A percentile compares a stretch with the other conserved stretches of the same genome.
These are phyloP conservation scores for Verticillium tricorpus DNA, from an alignment of 2,329 filamentous ascomycete genomes.

Conservation along the genomic window DNA sequence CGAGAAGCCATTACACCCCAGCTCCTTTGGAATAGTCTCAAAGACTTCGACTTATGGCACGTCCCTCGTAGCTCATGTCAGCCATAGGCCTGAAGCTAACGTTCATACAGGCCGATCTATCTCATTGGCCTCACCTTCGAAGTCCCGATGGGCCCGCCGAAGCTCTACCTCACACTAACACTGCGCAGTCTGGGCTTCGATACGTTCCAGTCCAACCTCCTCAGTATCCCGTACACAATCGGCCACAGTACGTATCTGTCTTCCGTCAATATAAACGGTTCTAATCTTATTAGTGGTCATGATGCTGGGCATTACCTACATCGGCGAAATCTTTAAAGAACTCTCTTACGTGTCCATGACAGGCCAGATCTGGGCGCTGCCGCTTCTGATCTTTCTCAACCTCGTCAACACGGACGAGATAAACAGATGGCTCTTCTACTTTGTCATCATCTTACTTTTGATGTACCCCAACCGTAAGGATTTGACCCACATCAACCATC, in stretches of 20 bases:
- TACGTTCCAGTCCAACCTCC: slow-evolving; percentile 58
- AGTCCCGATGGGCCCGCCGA: slow-evolving; percentile 44
- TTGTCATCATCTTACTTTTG: slow-evolving; percentile 27
- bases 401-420: slow-evolving; percentile 23
- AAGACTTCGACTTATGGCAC: slow-evolving; percentile 41
- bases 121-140: slow-evolving; percentile 48
- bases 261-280: slow-evolving; percentile 17
- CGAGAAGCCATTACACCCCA: slow-evolving; percentile 47
- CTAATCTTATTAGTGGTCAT: slow-evolving; percentile 25
- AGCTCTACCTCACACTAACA: slow-evolving; percentile 55
- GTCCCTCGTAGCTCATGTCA: too few species aligned
- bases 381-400: slow-evolving; percentile 48
- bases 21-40: slow-evolving; percentile 45
- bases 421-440: slow-evolving; percentile 28
- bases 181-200: slow-evolving; percentile 53
- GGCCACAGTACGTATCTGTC: slow-evolving; percentile 18
- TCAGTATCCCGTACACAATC: slow-evolving; percentile 52
- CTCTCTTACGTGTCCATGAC: slow-evolving; percentile 41
- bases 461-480: slow-evolving; percentile 26
- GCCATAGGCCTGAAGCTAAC: not conserved
- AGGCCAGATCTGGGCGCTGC: slow-evolving; percentile 55
- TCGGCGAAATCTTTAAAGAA: slow-evolving; percentile 41
- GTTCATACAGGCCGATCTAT: slow-evolving; percentile 36
- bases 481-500: slow-evolving; percentile 14
- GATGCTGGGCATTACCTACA: slow-evolving; percentile 36